Conservation (phyloP, 2,329 filamentous ascomycete species). For the Herpotrichia juniperi region DNA sequence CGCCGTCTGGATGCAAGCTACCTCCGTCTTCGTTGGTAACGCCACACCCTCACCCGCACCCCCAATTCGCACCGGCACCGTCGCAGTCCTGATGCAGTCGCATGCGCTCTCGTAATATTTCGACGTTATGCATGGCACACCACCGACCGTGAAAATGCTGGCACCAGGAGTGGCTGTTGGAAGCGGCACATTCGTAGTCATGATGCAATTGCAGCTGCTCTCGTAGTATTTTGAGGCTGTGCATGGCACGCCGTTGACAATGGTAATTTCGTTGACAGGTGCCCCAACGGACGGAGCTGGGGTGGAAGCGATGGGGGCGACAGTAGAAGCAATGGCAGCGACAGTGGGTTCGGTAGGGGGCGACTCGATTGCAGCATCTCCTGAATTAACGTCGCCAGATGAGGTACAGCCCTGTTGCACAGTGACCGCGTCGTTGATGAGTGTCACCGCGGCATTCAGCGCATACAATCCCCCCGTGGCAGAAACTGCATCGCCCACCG, state of each 20-base stretch:
- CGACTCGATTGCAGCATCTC: too few species aligned
- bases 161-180: background rate
- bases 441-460: constrained; percentile 14
- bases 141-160: background rate
- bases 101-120: constrained; percentile 8
- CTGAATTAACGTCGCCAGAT: too few species aligned
- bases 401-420: too few species aligned
- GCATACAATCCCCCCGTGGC: constrained; percentile 15
- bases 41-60: background rate
- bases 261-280: background rate
- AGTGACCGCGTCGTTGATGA: constrained; percentile 11
- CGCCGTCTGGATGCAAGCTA: too few species aligned
- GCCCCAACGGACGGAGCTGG: too few species aligned
- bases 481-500: constrained; percentile 6
- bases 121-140: constrained; percentile 3
- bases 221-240: constrained; percentile 7
- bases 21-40: background rate
- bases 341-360: too few species aligned
- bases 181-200: constrained; percentile 3
- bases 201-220: constrained; percentile 3
- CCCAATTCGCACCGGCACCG: constrained; percentile 4
- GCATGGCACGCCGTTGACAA: constrained; percentile 4
- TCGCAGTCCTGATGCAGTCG: constrained; percentile 5
- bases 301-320: background rate
- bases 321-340: too few species aligned